Evolutionary conservation across 2,329 filamentous ascomycete species (phyloP), one percentile per base, ranked within the genome.

Genomic region (Verticillium klebahnii): DNA sequence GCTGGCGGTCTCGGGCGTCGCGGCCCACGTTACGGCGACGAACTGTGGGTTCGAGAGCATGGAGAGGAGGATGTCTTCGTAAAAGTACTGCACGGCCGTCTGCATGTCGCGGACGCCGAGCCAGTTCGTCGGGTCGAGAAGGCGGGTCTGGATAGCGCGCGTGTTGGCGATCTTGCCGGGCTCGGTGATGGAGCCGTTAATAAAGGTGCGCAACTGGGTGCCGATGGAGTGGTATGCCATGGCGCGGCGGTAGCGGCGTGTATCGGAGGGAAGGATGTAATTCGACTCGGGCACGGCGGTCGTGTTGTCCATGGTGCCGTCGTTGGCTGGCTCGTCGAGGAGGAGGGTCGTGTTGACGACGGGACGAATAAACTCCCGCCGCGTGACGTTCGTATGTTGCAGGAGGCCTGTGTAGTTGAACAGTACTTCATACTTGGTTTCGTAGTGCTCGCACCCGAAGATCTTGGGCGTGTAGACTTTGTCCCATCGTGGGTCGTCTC

Each of bases 61-160:
- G 11, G 72, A 72, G 29, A 76, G 57, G 29, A 77, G 63, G 37
- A 77, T 70, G 59, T 76, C 72, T 58, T 76, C 68, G 65, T 75
- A 74, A 11, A 74, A 64, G 7, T 60, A 61, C 60, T 71, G 68
- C 32, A 77, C 62, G 14, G 63, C 58, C 0, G 57, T n/a, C 15
- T 59, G 60, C 12, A 76, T 61, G 57, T 75, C 63, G 2, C 60
- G 40, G 25, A 66, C 67, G 15, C 68, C 65, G 56, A 73, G 69
- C 56, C 66, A 72, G 31, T 71, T 70, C 17, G 67, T 69, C 45
- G 60, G 69, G 61, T 75, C 69, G n/a, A 80, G 68, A 5, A 81
- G 69, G 29, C 73, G 72, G 2, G 78, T 80, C 60, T 76, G 75
- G 6, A 75, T 69, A 11, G 76, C 71, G 23, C 74, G 70, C 0